Evolutionary conservation across 75 land plant species (phyloP).

Genomic region (Cunninghamia lanceolata): DNA sequence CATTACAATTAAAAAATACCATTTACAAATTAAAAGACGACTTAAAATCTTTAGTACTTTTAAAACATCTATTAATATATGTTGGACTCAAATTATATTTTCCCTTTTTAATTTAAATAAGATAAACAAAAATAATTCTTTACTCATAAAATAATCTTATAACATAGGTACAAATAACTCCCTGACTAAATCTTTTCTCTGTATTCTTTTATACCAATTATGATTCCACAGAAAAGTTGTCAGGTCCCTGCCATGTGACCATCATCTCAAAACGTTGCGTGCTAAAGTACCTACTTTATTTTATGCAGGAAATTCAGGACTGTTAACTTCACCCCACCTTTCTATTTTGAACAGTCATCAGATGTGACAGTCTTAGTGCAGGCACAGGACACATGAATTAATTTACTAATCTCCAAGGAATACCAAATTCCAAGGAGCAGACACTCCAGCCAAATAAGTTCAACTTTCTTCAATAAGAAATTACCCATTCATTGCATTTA

Average conservation of each 20-base stretch:
- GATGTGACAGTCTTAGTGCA: not conserved
- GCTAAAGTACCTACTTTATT: not conserved
- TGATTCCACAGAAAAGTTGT: no score
- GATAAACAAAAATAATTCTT: no score
- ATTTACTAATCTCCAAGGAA: not conserved
- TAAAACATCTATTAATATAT: no score
- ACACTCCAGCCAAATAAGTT: not conserved
- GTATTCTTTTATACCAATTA: no score
- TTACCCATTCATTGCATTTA: not conserved
- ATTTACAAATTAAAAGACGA: no score
- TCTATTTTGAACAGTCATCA: not conserved
- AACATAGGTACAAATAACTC: no score
- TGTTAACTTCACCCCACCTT: not conserved
- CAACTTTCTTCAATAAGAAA: not conserved
- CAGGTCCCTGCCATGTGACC: not conserved
- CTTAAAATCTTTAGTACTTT: no score
- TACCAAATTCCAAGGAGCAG: not conserved
- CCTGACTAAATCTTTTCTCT: no score
- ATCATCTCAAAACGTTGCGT: not conserved
- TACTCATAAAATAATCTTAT: no score
- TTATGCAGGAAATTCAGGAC: not conserved
- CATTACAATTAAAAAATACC: no score
- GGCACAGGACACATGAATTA: not conserved
- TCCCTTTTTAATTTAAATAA: no score
- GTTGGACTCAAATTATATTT: no score